Conservation (phyloP, 2,329 filamentous ascomycete species). For the Pseudopithomyces chartarum region DNA sequence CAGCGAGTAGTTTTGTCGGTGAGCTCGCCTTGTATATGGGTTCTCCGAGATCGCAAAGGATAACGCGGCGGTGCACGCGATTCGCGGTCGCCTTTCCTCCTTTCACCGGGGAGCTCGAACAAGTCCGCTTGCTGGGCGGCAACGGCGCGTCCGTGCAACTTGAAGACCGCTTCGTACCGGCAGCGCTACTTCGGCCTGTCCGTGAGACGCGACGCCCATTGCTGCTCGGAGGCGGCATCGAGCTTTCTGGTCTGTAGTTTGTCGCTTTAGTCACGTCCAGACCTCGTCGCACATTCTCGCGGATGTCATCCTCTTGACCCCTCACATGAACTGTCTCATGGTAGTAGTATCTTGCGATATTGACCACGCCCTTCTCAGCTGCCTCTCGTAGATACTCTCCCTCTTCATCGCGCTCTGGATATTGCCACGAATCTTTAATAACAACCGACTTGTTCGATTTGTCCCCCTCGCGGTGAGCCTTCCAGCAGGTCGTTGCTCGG, state of each 20-base stretch:
- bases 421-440: too few relatives aligned
- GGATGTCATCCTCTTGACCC: neutral
- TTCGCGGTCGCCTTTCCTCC: neutral
- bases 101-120: neutral
- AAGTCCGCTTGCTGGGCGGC: neutral
- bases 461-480: neutral
- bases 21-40: neutral
- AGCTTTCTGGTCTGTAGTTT: neutral
- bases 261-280: neutral
- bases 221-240: neutral
- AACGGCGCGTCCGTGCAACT: neutral
- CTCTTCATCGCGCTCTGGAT: too few relatives aligned
- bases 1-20: neutral
- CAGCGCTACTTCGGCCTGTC: neutral
- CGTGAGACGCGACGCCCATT: neutral
- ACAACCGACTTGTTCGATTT: neutral
- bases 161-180: neutral
- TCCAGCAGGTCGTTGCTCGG: conserved; percentile 20
- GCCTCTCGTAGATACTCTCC: too few relatives aligned
- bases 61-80: neutral
- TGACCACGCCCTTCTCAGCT: too few relatives aligned
- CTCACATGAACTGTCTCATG: neutral
- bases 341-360: neutral
- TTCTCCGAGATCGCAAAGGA: neutral
- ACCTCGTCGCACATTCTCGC: neutral